Conservation (phyloP, 2,329 filamentous ascomycete species). For the Colletotrichum plurivorum region DNA sequence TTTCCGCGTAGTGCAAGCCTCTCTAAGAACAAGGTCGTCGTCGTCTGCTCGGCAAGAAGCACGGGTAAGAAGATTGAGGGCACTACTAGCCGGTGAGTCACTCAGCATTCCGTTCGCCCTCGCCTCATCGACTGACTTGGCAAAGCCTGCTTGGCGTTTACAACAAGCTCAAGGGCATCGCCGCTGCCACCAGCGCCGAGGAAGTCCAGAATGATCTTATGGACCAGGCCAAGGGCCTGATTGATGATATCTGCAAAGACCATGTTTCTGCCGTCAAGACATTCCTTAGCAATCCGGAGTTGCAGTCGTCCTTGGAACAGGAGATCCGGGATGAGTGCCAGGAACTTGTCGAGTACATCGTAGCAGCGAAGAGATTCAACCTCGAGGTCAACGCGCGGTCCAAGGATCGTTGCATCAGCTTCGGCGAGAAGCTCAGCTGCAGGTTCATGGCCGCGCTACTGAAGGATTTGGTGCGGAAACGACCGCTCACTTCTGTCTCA, state of each 20-base stretch:
- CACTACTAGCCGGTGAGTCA: constrained; percentile 90
- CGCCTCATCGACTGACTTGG: constrained; percentile 8
- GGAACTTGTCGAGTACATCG: constrained; percentile 81
- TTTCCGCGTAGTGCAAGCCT: constrained; percentile 67
- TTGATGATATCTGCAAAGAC: constrained; percentile 85
- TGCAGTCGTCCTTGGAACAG: constrained; percentile 71
- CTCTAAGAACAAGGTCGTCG: constrained; percentile 80
- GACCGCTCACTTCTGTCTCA: background rate
- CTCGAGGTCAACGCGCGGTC: constrained; percentile 83
- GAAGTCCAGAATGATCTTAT: constrained; percentile 68
- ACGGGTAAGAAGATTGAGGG: constrained; percentile 95
- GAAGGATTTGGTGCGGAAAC: constrained; percentile 72
- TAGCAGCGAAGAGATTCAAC: constrained; percentile 75
- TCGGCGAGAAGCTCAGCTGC: constrained; percentile 96
- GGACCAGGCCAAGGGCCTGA: constrained; percentile 78
- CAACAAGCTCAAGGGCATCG: constrained; percentile 68
- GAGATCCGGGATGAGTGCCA: constrained; percentile 85
- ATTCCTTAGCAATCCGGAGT: constrained; percentile 69
- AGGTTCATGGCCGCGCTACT: constrained; percentile 89
- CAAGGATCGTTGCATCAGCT: constrained; percentile 91
- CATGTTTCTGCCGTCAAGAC: constrained; percentile 81
- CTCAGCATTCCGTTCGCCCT: constrained; percentile 28
- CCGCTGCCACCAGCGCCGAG: constrained; percentile 66
- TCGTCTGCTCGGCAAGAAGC: constrained; percentile 96
- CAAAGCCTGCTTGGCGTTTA: constrained; percentile 72